Evolutionary conservation across 179 eudicot species (phyloP), one percentile per base, ranked within the genome.

Genomic region (Beta macrorhiza): DNA sequence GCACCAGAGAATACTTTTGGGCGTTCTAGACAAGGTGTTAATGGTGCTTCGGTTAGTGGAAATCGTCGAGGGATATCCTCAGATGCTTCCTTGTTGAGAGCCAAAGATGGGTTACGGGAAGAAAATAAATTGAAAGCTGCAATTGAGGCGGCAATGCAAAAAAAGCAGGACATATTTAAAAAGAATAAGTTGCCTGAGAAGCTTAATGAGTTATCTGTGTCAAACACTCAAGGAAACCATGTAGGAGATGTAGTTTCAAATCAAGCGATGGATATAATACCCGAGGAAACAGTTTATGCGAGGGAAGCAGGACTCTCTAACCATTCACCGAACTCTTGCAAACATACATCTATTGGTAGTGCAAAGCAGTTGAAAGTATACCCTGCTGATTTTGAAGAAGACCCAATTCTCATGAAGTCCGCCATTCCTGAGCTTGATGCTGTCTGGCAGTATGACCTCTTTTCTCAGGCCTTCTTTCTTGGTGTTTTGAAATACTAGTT

Each of bases 361-460:
- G 70, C 53, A 56, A 88, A 86, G 80, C 91, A 81, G 84, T 76
- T 80, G 20, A 81, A 86, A 65, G 78, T 84, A n/a, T 72, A 82
- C 78, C 89, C 86, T 73, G 72, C 80, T 79, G 90, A 89, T 82
- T 79, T 83, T 73, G 78, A 77, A 51, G 84, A 78, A 80, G 89
- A 89, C 82, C 78, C 83, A 71, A 67, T 77, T 81, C 59, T 78
- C 78, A 90, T 86, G 72, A 86, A 56, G 44, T 84, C 90, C 65
- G 87, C 92, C 29, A 86, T 95, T 81, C 99, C 99, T 71, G 94
- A 93, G 72, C 92, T 81, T 82, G 98, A 95, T 81, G 87, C 83
- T 83, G 80, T 91, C 79, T 95, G 99, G 99, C 93, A 89, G 99
- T 95, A 95, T 86, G 98, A 17, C 78, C 77, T 84, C 82, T 77